Evolutionary conservation across 2,329 filamentous ascomycete genomes (phyloP).

Genomic region (Clonostachys solani): DNA sequence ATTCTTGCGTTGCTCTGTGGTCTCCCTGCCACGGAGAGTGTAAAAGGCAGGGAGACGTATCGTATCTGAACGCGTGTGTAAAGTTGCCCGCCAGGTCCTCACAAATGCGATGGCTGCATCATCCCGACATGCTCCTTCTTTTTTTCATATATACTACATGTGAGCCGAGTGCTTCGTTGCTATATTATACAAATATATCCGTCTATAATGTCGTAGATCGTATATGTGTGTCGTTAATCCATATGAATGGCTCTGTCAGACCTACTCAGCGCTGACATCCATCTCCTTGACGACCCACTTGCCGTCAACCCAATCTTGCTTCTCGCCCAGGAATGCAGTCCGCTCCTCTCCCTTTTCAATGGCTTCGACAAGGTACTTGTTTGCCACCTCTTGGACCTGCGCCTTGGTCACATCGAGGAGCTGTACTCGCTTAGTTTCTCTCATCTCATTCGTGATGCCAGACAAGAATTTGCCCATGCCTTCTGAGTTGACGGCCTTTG

Average conservation of each 20-base stretch:
- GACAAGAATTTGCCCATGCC: conserved; percentile 83
- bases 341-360: conserved; percentile 56
- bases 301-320: conserved; percentile 71
- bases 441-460: conserved; percentile 84
- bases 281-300: conserved; percentile 75
- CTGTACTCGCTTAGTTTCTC: conserved; percentile 75
- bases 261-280: conserved; percentile 46
- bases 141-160: background rate
- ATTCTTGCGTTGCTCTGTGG: conserved; percentile 58
- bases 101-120: background rate
- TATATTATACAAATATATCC: conserved; percentile 1
- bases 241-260: background rate
- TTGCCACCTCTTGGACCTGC: conserved; percentile 76
- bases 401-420: conserved; percentile 80
- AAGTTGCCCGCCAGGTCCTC: background rate
- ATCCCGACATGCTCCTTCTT: background rate
- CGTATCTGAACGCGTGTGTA: conserved; percentile 55
- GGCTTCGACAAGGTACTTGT: conserved; percentile 72
- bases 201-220: background rate
- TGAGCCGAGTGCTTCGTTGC: conserved; percentile 6
- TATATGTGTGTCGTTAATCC: background rate
- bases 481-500: conserved; percentile 79
- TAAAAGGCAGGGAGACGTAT: conserved; percentile 52
- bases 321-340: conserved; percentile 75
- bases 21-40: conserved; percentile 47